Conservation (phyloP, 2,329 filamentous ascomycete genomes). For the Fusarium oxysporum region DNA sequence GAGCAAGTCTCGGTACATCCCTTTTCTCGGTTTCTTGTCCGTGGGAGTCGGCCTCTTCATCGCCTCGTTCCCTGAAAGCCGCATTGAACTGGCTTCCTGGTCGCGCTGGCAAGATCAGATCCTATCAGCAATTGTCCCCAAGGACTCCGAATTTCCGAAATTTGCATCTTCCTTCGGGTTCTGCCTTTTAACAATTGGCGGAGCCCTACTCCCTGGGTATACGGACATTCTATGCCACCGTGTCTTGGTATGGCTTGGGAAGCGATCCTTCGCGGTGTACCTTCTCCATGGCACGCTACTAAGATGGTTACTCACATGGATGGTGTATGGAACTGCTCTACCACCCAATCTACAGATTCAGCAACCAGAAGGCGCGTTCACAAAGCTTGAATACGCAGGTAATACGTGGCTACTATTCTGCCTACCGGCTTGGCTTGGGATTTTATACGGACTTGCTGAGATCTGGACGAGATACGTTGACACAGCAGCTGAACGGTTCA, state of each 20-base stretch:
- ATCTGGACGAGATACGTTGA: background rate
- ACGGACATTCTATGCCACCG: background rate
- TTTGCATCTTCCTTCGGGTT: background rate
- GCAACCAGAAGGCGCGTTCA: background rate
- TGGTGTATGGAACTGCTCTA: background rate
- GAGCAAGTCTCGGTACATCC: background rate
- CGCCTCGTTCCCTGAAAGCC: background rate
- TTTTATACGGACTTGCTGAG: background rate
- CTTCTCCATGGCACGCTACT: background rate
- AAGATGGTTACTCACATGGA: background rate
- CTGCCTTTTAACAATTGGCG: background rate
- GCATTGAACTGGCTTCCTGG: background rate
- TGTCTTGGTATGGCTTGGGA: background rate
- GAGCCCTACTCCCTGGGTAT: background rate
- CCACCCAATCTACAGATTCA: background rate
- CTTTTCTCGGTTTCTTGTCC: background rate
- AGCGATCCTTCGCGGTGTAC: background rate
- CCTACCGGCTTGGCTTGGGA: background rate
- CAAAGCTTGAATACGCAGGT: background rate
- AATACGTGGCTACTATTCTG: background rate
- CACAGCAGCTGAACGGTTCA: background rate
- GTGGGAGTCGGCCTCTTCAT: background rate
- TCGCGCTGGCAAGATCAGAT: background rate
- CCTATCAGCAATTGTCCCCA: background rate
- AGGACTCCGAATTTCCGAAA: background rate